A percentile compares a stretch with the other conserved stretches of the same genome.
phyloP scores from a whole-genome alignment of 176 grass and related monocot genomes.

The Cenchrus americanus region DNA sequence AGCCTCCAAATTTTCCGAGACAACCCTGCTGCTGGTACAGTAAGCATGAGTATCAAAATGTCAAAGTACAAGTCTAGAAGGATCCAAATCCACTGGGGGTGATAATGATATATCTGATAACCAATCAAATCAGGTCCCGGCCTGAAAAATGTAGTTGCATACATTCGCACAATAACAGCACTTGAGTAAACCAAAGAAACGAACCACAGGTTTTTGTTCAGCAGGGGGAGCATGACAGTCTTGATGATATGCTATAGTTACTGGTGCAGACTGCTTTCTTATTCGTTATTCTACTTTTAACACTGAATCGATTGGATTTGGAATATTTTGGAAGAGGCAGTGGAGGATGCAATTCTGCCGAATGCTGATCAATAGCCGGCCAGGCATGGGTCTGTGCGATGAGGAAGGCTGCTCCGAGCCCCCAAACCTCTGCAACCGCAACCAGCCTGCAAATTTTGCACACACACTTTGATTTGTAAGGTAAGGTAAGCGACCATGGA shows the following conservation, averaged over 20 bases:
- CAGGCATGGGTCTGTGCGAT: constrained; percentile 49
- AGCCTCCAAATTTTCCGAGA: no score
- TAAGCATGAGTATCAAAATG: no score
- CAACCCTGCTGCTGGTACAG: no score
- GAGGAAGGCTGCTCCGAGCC: constrained; percentile 66
- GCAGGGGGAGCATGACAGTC: neutral
- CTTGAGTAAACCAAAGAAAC: neutral
- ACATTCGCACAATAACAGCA: neutral
- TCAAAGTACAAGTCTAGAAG: neutral
- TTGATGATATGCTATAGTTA: neutral
- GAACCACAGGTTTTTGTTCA: neutral
- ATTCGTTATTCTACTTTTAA: neutral
- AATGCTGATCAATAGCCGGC: constrained; percentile 21
- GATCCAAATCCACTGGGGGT: neutral
- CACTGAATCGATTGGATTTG: neutral
- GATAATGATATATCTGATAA: neutral
- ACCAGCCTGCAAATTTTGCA: constrained; percentile 55
- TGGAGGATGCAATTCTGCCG: neutral
- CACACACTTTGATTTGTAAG: neutral
- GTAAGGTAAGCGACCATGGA: neutral
- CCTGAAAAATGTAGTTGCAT: neutral
- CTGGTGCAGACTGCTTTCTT: neutral
- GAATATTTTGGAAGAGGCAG: neutral
- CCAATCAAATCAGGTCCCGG: neutral
- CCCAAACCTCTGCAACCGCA: constrained; percentile 69